A percentile compares a stretch with the other conserved stretches of the same genome.
Conservation (phyloP, 2,329 filamentous ascomycete species). For the Stachybotrys echinatus region DNA sequence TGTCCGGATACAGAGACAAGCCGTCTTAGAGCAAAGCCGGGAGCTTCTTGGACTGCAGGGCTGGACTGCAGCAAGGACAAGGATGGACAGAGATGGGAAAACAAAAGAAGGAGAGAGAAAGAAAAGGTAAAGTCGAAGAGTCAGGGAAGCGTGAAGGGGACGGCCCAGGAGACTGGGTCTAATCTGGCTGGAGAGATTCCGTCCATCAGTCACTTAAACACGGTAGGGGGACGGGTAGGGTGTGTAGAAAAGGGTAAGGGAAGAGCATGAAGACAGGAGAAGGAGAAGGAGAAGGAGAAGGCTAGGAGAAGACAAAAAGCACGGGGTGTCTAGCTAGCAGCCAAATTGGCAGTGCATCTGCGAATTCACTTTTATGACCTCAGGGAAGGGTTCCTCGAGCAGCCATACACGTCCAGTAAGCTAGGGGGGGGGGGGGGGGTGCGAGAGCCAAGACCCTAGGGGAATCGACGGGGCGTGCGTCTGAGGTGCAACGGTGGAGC, state of each 20-base stretch:
- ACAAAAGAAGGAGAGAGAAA: not conserved
- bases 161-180: not conserved
- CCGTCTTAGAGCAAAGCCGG: not conserved
- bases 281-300: not conserved
- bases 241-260: not conserved
- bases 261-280: not conserved
- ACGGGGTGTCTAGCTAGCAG: not conserved
- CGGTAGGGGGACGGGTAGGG: not conserved
- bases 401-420: not conserved
- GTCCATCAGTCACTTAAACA: not conserved
- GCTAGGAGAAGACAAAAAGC: not conserved
- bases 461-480: too few relatives aligned
- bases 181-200: not conserved
- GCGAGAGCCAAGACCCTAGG: not conserved
- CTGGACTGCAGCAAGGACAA: not conserved
- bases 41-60: not conserved
- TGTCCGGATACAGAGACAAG: not conserved
- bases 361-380: not conserved
- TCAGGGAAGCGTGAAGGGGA: not conserved
- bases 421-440: too few relatives aligned
- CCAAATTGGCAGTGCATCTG: not conserved
- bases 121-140: not conserved
- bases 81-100: not conserved
- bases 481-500: not conserved
- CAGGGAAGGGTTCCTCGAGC: not conserved